phyloP scores from a whole-genome alignment of 192 early-diverging fungal species.

The Coemansia sp. region DNA sequence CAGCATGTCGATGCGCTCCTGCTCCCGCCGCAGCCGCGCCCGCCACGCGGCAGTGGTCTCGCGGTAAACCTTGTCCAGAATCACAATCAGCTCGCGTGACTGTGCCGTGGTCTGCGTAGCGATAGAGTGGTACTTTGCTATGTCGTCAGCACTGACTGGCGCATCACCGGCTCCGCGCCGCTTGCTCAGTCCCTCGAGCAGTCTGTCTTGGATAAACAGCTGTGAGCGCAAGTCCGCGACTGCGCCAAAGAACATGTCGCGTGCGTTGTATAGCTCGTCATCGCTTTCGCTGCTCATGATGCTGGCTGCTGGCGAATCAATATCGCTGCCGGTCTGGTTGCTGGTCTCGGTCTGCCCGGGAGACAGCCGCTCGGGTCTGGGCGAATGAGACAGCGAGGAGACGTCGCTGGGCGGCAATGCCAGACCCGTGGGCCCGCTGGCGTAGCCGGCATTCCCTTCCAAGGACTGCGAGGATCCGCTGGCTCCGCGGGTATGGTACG shows the following conservation, averaged over 20 bases:
- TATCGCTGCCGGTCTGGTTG: conserved; percentile 13
- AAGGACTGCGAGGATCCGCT: conserved; percentile 9
- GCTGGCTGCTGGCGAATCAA: conserved; percentile 22
- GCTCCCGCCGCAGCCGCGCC: conserved; percentile 32
- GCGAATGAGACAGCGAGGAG: not conserved
- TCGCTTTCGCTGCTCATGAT: conserved; percentile 47
- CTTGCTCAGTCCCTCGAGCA: conserved; percentile 53
- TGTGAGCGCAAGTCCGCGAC: conserved; percentile 59
- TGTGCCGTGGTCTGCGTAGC: conserved; percentile 31
- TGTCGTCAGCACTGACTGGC: conserved; percentile 17
- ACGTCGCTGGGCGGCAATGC: too few relatives aligned
- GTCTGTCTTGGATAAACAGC: conserved; percentile 58
- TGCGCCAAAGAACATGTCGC: conserved; percentile 49
- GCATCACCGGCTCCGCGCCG: conserved; percentile 18
- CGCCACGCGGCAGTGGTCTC: conserved; percentile 33
- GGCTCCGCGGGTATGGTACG: conserved; percentile 16
- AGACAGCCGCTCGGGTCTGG: not conserved
- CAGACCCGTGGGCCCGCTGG: not conserved
- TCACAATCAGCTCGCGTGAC: conserved; percentile 19
- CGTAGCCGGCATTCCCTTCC: not conserved
- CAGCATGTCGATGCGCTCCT: conserved; percentile 53
- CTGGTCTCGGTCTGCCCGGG: not conserved
- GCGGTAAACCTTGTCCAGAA: conserved; percentile 30
- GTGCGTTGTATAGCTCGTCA: conserved; percentile 44
- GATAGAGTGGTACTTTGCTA: conserved; percentile 26